Evolutionary conservation across 2,329 filamentous ascomycete genomes (phyloP), one percentile per base, ranked within the genome.

Genomic region (Neofusicoccum sp.): DNA sequence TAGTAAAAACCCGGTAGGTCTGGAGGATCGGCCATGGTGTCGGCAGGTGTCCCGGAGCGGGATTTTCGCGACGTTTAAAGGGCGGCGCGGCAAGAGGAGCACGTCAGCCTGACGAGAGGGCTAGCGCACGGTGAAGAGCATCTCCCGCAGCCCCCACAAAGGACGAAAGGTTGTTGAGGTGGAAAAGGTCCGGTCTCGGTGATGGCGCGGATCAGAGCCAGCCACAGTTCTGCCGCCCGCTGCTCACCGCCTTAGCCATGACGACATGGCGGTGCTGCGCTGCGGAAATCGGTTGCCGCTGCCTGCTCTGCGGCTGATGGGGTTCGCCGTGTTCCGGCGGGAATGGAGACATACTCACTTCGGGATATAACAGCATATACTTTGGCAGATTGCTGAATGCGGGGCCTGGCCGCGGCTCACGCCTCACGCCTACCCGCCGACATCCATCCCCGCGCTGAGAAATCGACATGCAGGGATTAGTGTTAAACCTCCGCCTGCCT

Each of bases 1-100:
- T 70, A 82, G 65, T 80, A 80, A 63, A 75, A 80, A 34, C 80
- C 80, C 3, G 79, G 79, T n/a, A 82, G 74, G 36, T 74, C 66
- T 34, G 59, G 49, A 36, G 59, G 49, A 20, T 47, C 41, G 26
- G 44, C 38, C 30, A 28, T 40, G 16, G 36, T 33, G 12, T 14
- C 16, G 16, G 11, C 5, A 14, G 38, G 36, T 14, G 11, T 20
- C n/a, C 5, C 16, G 24, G 8, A 14, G 38, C 6, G n/a, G 14
- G 14, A 16, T 38, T 1, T 6, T 16, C 7, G 5, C 4, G 20
- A 26, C n/a, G 9, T 8, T 33, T 16, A 33, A 7, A 9, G 26
- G 8, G 11, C 3, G 14, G 48, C 9, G 30, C 4, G 26, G 16
- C 12, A 5, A 30, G 45, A 28, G 6, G 24, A 24, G 38, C 38